Conservation (phyloP, 306 rosid species). For the Prunus mira region DNA sequence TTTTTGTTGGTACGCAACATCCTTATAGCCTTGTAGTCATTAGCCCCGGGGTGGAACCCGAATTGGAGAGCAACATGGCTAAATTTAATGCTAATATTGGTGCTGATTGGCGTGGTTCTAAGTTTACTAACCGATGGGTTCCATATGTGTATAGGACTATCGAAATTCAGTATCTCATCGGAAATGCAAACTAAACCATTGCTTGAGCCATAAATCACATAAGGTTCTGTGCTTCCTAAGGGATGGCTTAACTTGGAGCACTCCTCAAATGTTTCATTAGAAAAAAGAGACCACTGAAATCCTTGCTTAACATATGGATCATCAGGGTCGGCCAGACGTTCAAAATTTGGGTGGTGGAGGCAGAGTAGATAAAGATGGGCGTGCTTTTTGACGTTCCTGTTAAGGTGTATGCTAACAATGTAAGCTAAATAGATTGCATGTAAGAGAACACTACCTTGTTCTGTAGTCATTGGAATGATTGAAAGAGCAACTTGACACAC, state of each 20-base stretch:
- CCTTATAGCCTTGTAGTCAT: neutral
- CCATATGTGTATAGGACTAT: conserved; percentile 1
- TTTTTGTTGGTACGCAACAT: neutral
- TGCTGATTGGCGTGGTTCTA: neutral
- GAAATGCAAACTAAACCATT: neutral
- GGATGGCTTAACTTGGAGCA: neutral
- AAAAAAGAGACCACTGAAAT: neutral
- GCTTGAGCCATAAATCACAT: neutral
- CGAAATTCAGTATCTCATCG: neutral
- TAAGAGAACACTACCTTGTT: too few species aligned
- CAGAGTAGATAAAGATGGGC: neutral
- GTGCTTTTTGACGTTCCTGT: neutral
- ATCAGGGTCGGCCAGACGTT: rapidly evolving
- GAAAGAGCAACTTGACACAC: too few species aligned
- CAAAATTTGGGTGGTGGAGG: neutral
- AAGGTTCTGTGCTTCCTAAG: neutral
- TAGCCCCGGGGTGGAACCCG: neutral
- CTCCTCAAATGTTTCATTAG: neutral
- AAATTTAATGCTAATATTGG: too few species aligned
- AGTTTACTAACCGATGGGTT: neutral
- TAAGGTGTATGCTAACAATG: neutral
- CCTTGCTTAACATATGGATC: rapidly evolving
- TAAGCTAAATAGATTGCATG: too few species aligned
- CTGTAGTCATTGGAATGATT: too few species aligned
- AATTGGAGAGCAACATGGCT: neutral